Conservation (phyloP, 1,139 yeast species). For the Kodamaea arcana region DNA sequence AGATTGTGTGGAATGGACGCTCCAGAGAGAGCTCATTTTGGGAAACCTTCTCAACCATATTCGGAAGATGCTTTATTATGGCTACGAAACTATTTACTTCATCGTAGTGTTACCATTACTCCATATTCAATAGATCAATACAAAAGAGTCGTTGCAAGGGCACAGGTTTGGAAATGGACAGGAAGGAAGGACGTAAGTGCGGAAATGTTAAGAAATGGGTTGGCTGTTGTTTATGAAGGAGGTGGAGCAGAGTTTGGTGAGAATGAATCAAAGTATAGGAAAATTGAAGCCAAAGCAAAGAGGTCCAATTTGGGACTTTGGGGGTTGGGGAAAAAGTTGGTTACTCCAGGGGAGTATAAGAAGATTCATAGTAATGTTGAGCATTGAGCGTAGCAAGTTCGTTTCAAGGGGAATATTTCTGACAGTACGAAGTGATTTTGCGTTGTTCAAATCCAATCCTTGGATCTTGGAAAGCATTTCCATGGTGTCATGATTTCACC, state of each 20-base stretch:
- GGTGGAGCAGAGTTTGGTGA: constrained; percentile 88
- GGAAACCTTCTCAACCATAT: constrained; percentile 87
- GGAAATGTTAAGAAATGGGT: constrained; percentile 79
- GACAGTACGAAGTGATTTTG: no score
- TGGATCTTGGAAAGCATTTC: no score
- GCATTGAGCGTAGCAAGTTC: no score
- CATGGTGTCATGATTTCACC: no score
- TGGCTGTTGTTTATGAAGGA: constrained; percentile 86
- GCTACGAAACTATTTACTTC: constrained; percentile 62
- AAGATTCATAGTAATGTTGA: constrained; percentile 15
- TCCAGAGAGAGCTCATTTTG: constrained; percentile 93
- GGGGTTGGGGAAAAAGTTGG: constrained; percentile 48
- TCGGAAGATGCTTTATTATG: constrained; percentile 81
- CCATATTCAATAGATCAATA: constrained; percentile 87
- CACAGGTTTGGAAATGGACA: constrained; percentile 66
- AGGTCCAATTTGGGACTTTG: constrained; percentile 63
- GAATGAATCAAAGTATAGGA: constrained; percentile 54
- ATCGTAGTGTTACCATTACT: constrained; percentile 63
- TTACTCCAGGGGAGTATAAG: constrained; percentile 84
- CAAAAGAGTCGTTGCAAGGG: constrained; percentile 81
- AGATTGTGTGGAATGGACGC: constrained; percentile 97
- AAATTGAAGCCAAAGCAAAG: constrained; percentile 59
- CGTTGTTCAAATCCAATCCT: no score
- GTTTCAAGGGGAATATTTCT: no score
- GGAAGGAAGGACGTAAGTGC: constrained; percentile 79